Evolutionary conservation across 164 flowering plant genomes (phyloP).

Genomic region (Dillenia turbinata): DNA sequence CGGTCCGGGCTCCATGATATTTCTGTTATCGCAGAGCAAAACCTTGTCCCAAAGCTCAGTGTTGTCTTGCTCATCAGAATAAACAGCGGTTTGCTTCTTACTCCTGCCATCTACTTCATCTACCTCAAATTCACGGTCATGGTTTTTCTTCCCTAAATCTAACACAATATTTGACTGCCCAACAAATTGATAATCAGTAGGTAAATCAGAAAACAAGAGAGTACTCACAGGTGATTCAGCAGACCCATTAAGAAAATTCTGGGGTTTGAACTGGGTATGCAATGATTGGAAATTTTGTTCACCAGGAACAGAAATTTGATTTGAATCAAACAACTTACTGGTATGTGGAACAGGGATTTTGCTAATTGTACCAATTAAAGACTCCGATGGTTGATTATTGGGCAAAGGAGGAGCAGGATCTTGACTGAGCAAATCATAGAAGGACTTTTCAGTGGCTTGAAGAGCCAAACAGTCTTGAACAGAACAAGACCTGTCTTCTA

Average conservation of each 20-base stretch:
- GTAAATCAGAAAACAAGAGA: too few species aligned
- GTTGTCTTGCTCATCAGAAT: conserved; percentile 23
- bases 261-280: too few species aligned
- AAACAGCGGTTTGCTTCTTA: conserved; percentile 39
- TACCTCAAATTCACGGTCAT: conserved; percentile 12
- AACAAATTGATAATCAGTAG: background rate
- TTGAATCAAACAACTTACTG: background rate
- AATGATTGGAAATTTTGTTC: too few species aligned
- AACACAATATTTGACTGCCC: background rate
- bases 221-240: too few species aligned
- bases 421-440: conserved; percentile 15
- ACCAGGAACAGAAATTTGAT: too few species aligned
- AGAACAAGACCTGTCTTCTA: conserved; percentile 16
- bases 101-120: conserved; percentile 25
- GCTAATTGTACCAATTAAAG: background rate
- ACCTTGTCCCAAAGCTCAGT: conserved; percentile 36
- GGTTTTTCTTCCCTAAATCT: conserved; percentile 25
- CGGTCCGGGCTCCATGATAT: conserved; percentile 10
- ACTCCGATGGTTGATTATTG: background rate
- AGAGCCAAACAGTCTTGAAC: conserved; percentile 12
- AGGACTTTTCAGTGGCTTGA: conserved; percentile 24
- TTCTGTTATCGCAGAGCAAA: conserved; percentile 26
- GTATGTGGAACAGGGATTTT: conserved; percentile 3
- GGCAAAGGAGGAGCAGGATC: background rate
- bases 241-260: too few species aligned